A percentile compares a stretch with the other conserved stretches of the same genome.
phyloP scores from a whole-genome alignment of 805 yeast genomes.

The Starmerella asiatica region DNA sequence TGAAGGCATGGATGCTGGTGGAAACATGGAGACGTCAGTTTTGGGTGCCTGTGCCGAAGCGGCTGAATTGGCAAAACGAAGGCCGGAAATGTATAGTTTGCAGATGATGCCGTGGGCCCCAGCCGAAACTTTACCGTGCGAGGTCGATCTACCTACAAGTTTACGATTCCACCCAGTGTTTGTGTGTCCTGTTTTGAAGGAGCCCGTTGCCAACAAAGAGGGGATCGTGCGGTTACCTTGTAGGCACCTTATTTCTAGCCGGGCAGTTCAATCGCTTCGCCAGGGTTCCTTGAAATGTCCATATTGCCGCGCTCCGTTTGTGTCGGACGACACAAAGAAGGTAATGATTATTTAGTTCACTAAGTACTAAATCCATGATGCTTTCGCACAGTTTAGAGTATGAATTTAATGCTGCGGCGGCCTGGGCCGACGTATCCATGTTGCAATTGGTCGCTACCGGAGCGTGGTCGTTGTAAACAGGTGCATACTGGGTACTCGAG shows the following conservation, averaged over 20 bases:
- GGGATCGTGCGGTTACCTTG: conserved; percentile 55
- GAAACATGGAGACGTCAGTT: background rate
- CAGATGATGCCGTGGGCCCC: conserved; percentile 3
- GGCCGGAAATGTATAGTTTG: background rate
- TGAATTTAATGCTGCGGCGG: conserved; percentile 25
- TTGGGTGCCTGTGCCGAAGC: background rate
- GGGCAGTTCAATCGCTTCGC: background rate
- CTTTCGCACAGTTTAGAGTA: conserved; percentile 28
- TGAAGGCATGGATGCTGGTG: background rate
- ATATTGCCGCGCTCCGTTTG: background rate
- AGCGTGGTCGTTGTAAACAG: no score
- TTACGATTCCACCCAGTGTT: conserved; percentile 51
- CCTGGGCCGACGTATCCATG: conserved; percentile 20
- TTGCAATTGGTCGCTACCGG: no score
- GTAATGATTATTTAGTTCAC: background rate
- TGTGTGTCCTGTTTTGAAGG: conserved; percentile 59
- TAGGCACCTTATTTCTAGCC: conserved; percentile 40
- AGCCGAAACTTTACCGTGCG: conserved; percentile 25
- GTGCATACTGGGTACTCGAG: no score
- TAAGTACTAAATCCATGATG: conserved; percentile 19
- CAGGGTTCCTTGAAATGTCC: background rate
- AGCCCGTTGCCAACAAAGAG: conserved; percentile 37
- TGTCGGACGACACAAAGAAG: background rate
- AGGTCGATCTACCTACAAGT: conserved; percentile 39
- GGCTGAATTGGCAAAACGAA: background rate